phyloP scores from a whole-genome alignment of 1,284 basidiomycete species.

The Peniophora sp. region DNA sequence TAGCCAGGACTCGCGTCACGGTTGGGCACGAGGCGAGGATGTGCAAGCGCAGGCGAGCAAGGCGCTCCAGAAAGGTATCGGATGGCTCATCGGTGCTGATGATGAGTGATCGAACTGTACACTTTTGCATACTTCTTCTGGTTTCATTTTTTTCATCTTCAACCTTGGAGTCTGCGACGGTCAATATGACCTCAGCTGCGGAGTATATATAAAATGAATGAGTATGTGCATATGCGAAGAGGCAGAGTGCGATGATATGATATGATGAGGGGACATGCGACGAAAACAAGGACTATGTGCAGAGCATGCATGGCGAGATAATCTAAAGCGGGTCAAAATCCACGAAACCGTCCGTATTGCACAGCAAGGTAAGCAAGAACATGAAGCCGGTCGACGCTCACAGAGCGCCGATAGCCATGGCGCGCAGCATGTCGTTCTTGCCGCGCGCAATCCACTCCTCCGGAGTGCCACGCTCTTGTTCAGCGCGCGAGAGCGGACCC shows the following conservation, averaged over 20 bases:
- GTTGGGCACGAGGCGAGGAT: constrained; percentile 37
- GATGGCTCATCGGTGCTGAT: constrained; percentile 82
- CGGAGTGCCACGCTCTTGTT: constrained; percentile 36
- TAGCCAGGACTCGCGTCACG: constrained; percentile 5
- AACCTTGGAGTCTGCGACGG: too few relatives aligned
- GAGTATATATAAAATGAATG: not conserved
- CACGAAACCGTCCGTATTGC: not conserved
- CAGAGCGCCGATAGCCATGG: constrained; percentile 2
- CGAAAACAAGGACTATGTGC: not conserved
- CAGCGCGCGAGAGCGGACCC: constrained; percentile 9
- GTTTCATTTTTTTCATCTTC: too few relatives aligned
- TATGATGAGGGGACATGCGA: not conserved
- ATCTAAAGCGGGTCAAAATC: not conserved
- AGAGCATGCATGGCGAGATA: not conserved
- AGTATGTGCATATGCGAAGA: too few relatives aligned
- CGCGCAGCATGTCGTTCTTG: constrained; percentile 28
- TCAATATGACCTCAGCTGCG: too few relatives aligned
- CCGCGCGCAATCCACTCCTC: constrained; percentile 49
- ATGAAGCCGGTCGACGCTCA: constrained; percentile 1
- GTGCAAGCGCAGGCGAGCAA: constrained; percentile 66
- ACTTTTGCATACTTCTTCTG: constrained; percentile 7
- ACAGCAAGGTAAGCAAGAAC: constrained; percentile 1
- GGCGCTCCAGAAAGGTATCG: constrained; percentile 73
- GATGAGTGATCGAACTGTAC: constrained; percentile 25
- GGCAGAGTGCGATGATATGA: not conserved